Conservation (phyloP, 192 early-diverging fungal species). For the Helicostylum pulchrum region DNA sequence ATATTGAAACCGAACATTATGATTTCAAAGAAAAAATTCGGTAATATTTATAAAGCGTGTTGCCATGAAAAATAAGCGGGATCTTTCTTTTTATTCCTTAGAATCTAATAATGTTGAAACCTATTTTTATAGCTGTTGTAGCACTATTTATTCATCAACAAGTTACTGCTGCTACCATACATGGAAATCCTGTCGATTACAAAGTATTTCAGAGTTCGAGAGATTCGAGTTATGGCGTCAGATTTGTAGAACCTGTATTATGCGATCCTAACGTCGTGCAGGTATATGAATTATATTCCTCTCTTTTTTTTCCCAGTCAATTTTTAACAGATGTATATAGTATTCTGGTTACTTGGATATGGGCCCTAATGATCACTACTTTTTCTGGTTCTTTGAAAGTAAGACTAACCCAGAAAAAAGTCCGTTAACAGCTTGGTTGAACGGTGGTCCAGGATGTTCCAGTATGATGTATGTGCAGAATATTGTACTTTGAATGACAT, state of each 20-base stretch:
- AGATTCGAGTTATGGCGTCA: not conserved
- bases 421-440: conserved; percentile 76
- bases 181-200: too few relatives aligned
- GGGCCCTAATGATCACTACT: conserved; percentile 73
- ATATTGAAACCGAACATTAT: too few relatives aligned
- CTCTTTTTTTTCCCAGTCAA: not conserved
- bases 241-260: conserved; percentile 47
- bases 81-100: too few relatives aligned
- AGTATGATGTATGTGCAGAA: conserved; percentile 16
- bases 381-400: conserved; percentile 98
- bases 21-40: too few relatives aligned
- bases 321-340: conserved; percentile 26
- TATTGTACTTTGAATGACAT: too few relatives aligned
- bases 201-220: too few relatives aligned
- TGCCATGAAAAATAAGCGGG: too few relatives aligned
- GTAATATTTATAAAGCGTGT: too few relatives aligned
- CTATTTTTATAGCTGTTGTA: too few relatives aligned
- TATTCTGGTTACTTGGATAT: conserved; percentile 77
- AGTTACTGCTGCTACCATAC: too few relatives aligned
- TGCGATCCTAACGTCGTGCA: conserved; percentile 12
- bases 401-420: conserved; percentile 70
- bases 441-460: conserved; percentile 82
- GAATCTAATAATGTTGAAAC: too few relatives aligned
- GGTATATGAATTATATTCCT: not conserved
- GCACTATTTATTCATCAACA: too few relatives aligned